Base-by-base conservation (phyloP, 2,329 filamentous ascomycete genomes). In the Trichoderma polysporum region DNA sequence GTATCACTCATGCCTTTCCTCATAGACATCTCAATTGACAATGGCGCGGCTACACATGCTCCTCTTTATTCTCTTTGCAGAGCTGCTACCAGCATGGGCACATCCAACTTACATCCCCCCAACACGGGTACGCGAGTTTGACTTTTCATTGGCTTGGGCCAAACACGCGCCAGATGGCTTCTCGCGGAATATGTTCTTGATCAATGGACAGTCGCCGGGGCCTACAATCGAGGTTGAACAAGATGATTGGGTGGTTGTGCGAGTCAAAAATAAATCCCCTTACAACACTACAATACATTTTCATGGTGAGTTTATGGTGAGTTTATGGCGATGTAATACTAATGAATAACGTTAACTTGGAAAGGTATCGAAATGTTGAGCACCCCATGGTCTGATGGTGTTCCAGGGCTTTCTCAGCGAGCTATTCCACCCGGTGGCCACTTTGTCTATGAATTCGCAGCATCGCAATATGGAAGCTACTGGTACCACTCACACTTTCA, bases 171-270 rank as follows among this genome's bases (percentile, higher is more conserved):
- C 82, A 0, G 79, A 83, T 74, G 85, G 86, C 27, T 77, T 80
- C 65, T 67, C 74, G 0, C 76, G 80, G 13, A 69, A 81, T 47
- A 81, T 83, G 76, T 71, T 83, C 69, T 77, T 89, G 49, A 76
- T 88, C 71, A 90, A 90, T 69, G 84, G 83, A 12, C 81, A 86
- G 71, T 87, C 85, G 57, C 88, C 89, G 0, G 90, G 88, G 0
- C 89, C 89, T 0, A 77, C 80, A 1, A 80, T 91, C 9, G 80
- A 84, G 56, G 79, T 84, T 9, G 76, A 81, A 52, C 81, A 86
- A 73, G 85, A 83, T 19, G 84, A 87, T 63, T 73, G 76, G 25
- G 79, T 85, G 3, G 72, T 78, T n/a, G 75, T 85, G 6, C 70
- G 73, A 3, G 81, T 86, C 2, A 71, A 77, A 47, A 86, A 87